Base-by-base conservation (phyloP, 2,329 filamentous ascomycete species). In the Hymenoscyphus linearis region DNA sequence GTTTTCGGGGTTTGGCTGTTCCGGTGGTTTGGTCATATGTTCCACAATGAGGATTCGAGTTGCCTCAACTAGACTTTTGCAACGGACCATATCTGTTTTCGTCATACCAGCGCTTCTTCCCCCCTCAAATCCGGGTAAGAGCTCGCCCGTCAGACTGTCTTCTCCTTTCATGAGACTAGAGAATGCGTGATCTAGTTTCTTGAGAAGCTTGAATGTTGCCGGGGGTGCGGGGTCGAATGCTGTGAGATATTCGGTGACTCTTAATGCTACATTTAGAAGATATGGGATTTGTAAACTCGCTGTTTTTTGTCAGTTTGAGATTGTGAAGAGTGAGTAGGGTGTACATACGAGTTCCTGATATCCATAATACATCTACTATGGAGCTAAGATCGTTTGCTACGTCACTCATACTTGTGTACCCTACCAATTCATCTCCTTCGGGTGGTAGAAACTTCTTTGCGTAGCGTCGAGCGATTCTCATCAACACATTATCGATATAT, bases 121-220 rank as follows among this genome's bases (percentile, higher is more conserved):
- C 6, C 77, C 80, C 65, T 85, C 83, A 64, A 93, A 91, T 0
- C 91, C 91, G 0, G 90, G 86, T 1, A 96, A 77, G 0, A 78
- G 69, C 44, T 87, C 83, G 0, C 83, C 82, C 0, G 87, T 87
- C 14, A 86, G 82, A 3, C 86, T 75, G 69, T 96, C 86, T 61
- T 82, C 76, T 3, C 89, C 89, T 26, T 80, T 77, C 1, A 96
- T 72, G 10, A 97, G 77, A 61, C 88, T 90, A 1, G 89, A 84
- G 71, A 97, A 96, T 44, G 90, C 90, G 68, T 88, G 84, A 70
- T 97, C 93, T 22, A 97, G 78, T 74, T 96, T 97, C 54, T 81
- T 80, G 2, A 96, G 77, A 0, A 93, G 72, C 0, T 79, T 75
- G 69, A 97, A 92, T 0, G 89, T 88, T 1, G 85, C 76, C n/a